phyloP scores from a whole-genome alignment of 2,329 filamentous ascomycete genomes.

The Arthroderma sp. region DNA sequence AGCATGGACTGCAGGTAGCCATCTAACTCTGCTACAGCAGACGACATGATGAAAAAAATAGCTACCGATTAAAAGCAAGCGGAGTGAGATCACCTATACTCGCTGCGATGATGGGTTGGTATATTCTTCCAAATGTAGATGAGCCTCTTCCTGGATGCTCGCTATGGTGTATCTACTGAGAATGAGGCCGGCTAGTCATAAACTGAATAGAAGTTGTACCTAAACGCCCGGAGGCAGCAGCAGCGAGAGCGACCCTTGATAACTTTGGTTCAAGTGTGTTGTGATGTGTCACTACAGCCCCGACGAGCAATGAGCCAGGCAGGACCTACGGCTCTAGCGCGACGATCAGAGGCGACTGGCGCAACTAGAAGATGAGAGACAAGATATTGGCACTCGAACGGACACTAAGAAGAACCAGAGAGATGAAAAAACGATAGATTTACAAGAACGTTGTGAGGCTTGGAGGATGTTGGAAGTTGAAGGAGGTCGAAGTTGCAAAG shows the following conservation, averaged over 20 bases:
- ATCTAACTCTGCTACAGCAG: constrained; percentile 83
- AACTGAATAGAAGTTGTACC: constrained; percentile 1
- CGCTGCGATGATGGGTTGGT: constrained; percentile 1
- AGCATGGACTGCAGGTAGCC: constrained; percentile 83
- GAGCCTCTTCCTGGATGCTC: neutral
- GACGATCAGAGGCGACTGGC: constrained; percentile 1
- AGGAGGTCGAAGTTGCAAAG: constrained; percentile 4
- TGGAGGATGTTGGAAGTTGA: constrained; percentile 5
- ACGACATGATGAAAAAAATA: constrained; percentile 46
- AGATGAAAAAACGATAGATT: constrained; percentile 3
- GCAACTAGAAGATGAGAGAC: neutral
- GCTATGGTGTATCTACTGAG: constrained; percentile 5
- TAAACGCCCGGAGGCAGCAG: neutral
- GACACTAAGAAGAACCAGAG: neutral
- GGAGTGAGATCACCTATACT: constrained; percentile 2
- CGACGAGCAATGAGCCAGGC: constrained; percentile 1
- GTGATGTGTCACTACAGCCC: constrained; percentile 7
- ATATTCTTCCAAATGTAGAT: neutral
- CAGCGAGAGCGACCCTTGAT: no score
- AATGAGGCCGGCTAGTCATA: constrained; percentile 1
- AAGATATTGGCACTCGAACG: no score
- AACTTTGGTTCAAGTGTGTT: no score
- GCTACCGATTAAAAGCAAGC: constrained; percentile 5
- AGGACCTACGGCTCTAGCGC: constrained; percentile 5
- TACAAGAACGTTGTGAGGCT: constrained; percentile 1